A percentile compares a stretch with the other conserved stretches of the same genome.
phyloP scores from a whole-genome alignment of 371 early-diverging fungal species.

The Mortierella sp. region DNA sequence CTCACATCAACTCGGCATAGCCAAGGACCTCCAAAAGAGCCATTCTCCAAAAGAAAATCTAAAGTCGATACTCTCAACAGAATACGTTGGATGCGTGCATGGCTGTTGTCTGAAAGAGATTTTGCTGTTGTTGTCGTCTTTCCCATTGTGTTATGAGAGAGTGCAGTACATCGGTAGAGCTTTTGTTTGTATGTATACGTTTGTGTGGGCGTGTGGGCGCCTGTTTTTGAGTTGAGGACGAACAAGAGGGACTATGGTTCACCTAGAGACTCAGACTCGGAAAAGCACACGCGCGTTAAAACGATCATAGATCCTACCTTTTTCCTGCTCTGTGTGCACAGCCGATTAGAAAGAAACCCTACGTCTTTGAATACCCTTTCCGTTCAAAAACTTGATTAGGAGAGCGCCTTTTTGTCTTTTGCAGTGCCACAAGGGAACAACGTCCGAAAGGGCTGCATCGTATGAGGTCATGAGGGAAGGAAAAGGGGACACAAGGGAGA shows the following conservation, averaged over 20 bases:
- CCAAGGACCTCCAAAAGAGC: neutral
- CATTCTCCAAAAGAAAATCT: neutral
- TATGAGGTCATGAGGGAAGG: neutral
- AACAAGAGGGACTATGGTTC: neutral
- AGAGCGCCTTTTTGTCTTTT: neutral
- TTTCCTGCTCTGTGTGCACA: neutral
- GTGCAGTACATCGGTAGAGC: neutral
- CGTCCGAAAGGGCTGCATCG: neutral
- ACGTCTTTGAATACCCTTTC: neutral
- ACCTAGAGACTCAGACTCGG: neutral
- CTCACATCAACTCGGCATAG: neutral
- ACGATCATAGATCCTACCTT: neutral
- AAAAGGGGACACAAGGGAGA: neutral
- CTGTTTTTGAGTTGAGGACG: neutral
- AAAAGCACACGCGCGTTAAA: neutral
- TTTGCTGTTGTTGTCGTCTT: neutral
- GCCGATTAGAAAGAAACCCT: neutral
- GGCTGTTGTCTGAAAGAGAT: neutral
- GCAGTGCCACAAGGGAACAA: neutral
- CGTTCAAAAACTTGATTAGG: neutral
- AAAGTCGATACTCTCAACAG: neutral
- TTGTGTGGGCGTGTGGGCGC: neutral
- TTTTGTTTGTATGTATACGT: neutral
- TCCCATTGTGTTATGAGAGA: neutral
- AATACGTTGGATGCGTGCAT: neutral